Base-by-base conservation (phyloP, 176 grass and related monocot species). In the Bolboschoenus planiculmis region DNA sequence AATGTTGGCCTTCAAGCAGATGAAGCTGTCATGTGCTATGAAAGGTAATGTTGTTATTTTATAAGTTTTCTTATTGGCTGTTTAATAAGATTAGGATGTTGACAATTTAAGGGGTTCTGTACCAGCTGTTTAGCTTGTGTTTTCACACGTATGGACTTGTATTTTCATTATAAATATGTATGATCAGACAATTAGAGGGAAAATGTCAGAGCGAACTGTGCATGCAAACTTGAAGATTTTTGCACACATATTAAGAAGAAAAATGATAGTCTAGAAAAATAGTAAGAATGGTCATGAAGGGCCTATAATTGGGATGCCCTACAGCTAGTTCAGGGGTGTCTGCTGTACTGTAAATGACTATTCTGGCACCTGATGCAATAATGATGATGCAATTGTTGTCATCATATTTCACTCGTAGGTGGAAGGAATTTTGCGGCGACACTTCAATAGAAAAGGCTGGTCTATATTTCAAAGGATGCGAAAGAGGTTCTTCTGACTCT, bases 381-480 rank as follows among this genome's bases (percentile, higher is more conserved):
- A 10, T 48, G 43, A 48, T 75, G 71, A 46, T 48, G 13, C 43
- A 48, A 36, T 48, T 75, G 42, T 8, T 50, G 43, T 24, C 75
- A 5, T 30, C 63, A 75, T 21, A 43, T 86, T 84, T 40, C 81
- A 26, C 51, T 58, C 90, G 63, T 83, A 97, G 95, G 78, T 94
- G 90, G 90, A 91, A 92, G 85, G 80, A 97, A 36, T 92, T 89
- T 64, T 97, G 92, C 84, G 84, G 61, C 61, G 95, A 91, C 16
- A 94, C 95, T 83, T 92, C 92, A 50, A 73, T 94, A 73, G 95
- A 97, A 90, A 97, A 94, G 86, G 90, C 88, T 79, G 93, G 92
- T 77, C 84, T 87, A 37, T 97, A 92, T 86, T 58, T 97, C 56
- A 81, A 88, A 78, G 18, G 27, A 63, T 62, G 56, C 4, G 87